A percentile compares a stretch with the other conserved stretches of the same genome.
Evolutionary conservation across 768 basidiomycete genomes (phyloP).

Genomic region (Pleurotus cornucopiae): DNA sequence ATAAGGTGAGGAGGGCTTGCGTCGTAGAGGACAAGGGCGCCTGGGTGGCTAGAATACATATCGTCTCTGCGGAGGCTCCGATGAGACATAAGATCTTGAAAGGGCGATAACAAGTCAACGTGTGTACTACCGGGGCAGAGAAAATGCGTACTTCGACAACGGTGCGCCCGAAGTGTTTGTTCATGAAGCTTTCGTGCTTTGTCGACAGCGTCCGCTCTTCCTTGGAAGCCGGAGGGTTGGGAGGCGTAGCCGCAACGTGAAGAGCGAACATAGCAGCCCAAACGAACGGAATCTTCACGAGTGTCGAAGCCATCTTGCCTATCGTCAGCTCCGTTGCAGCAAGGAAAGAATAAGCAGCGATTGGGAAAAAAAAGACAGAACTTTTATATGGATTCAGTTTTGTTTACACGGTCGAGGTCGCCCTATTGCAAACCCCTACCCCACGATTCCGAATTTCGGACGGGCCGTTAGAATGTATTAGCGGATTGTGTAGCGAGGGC

Average conservation of each 20-base stretch:
- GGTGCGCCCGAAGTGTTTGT: slow-evolving; percentile 26
- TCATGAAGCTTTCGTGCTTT: slow-evolving; percentile 31
- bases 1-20: slow-evolving; percentile 21
- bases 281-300: slow-evolving; percentile 39
- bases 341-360: no score
- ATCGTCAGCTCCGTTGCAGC: not conserved
- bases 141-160: slow-evolving; percentile 30
- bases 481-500: no score
- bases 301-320: slow-evolving; percentile 17
- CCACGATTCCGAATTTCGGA: no score
- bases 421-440: no score
- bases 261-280: slow-evolving; percentile 38
- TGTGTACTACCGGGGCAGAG: not conserved
- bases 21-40: slow-evolving; percentile 17
- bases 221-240: slow-evolving; percentile 31
- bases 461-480: no score
- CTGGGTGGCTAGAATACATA: slow-evolving; percentile 29
- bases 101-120: slow-evolving; percentile 4
- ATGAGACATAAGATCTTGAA: slow-evolving; percentile 33
- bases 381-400: no score
- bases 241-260: slow-evolving; percentile 43
- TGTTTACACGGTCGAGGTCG: no score
- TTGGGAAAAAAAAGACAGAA: no score
- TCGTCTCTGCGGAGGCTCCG: slow-evolving; percentile 31
- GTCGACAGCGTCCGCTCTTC: slow-evolving; percentile 31